phyloP scores from a whole-genome alignment of 306 rosid genomes.

The Acmispon strigosus region DNA sequence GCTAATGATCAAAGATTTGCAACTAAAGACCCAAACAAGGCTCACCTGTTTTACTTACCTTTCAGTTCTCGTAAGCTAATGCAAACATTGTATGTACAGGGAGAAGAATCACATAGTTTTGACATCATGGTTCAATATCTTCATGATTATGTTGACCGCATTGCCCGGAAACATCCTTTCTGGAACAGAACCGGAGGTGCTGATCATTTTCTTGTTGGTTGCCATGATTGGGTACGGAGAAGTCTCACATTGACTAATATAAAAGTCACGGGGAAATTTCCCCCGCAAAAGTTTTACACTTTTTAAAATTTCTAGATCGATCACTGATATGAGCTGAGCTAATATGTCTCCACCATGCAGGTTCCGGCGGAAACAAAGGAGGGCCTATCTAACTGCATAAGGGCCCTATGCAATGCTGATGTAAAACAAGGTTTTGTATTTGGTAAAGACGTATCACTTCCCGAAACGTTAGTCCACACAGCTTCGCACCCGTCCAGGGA shows the following conservation, averaged over 20 bases:
- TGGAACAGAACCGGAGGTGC: conserved; percentile 88
- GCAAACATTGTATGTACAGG: conserved; percentile 40
- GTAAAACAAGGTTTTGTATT: conserved; percentile 63
- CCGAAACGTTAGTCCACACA: conserved; percentile 46
- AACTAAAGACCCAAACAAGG: conserved; percentile 50
- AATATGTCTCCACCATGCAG: conserved; percentile 25
- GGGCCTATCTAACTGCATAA: conserved; percentile 56
- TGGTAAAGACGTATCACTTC: conserved; percentile 77
- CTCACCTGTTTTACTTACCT: conserved; percentile 77
- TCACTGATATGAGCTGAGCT: too few relatives aligned
- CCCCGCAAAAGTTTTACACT: too few relatives aligned
- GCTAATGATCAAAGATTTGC: conserved; percentile 36
- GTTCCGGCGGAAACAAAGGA: conserved; percentile 60
- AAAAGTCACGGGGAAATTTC: too few relatives aligned
- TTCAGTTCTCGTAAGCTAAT: conserved; percentile 64
- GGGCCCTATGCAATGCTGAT: conserved; percentile 78
- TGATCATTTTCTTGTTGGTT: conserved; percentile 83
- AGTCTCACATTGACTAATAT: background rate
- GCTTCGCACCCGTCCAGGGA: conserved; percentile 39
- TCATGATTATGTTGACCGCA: conserved; percentile 43
- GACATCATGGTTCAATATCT: conserved; percentile 44
- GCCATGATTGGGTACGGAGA: conserved; percentile 76
- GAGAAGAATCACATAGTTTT: conserved; percentile 44
- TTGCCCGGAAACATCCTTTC: conserved; percentile 43
- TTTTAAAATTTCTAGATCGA: too few relatives aligned